Evolutionary conservation across 106 monocot species (phyloP).

Genomic region (Apostasia shenzhenica): DNA sequence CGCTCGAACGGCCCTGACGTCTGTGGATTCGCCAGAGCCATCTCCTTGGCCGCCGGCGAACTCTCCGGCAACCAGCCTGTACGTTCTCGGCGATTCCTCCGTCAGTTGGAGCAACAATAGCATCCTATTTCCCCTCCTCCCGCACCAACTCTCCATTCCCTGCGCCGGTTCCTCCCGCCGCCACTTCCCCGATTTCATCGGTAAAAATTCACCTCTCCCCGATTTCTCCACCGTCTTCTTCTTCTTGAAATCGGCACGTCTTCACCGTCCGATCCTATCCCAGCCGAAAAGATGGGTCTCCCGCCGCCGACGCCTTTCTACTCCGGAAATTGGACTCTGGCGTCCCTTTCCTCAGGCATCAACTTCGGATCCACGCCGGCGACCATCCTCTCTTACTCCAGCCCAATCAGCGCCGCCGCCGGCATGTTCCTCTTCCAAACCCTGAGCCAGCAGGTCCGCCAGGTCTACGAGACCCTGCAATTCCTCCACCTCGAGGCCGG

Average conservation of each 20-base stretch:
- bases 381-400: conserved; percentile 13
- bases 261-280: neutral
- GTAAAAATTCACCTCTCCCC: conserved; percentile 6
- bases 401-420: neutral
- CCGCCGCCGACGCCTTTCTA: conserved; percentile 18
- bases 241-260: neutral
- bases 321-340: conserved; percentile 13
- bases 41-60: conserved; percentile 1
- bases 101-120: conserved; percentile 34
- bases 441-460: conserved; percentile 27
- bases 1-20: neutral
- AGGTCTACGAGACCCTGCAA: conserved; percentile 36
- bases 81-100: conserved; percentile 54
- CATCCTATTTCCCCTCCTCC: conserved; percentile 19
- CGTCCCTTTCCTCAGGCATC: conserved; percentile 10
- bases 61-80: conserved; percentile 22
- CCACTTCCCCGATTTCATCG: conserved; percentile 48
- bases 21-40: neutral
- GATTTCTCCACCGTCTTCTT: neutral
- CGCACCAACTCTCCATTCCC: conserved; percentile 11
- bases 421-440: conserved; percentile 15
- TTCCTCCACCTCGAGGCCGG: conserved; percentile 26
- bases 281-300: conserved; percentile 44
- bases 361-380: conserved; percentile 43
- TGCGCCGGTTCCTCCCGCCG: conserved; percentile 12